Evolutionary conservation across 139 green algal species (phyloP), one percentile per base, ranked within the genome.

Genomic region (Picochlorum sp.): DNA sequence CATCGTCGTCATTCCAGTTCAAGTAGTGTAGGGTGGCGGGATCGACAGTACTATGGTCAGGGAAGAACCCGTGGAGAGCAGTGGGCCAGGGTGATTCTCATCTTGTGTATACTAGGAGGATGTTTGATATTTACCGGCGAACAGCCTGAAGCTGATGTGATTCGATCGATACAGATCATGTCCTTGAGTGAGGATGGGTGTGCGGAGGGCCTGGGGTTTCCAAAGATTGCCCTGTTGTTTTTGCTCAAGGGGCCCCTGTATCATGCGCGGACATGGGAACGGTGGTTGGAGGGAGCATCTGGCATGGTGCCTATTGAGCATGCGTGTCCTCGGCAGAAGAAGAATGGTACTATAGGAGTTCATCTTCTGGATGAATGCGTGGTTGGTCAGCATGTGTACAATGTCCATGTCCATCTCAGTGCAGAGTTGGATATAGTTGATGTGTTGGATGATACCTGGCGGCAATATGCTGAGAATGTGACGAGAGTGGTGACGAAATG

Each of bases 361-460:
- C 3, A 4, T 3, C 8, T 23, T 26, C 6, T 55, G 47, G 47
- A 55, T 10, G 47, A 20, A 10, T 55, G 18, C 47, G 18, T 37
- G 54, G 28, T 26, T 61, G 15, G 15, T 49, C 75, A 81, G 75
- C 63, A 79, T 31, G 49, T 81, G 2, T 81, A 75, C 51, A 69
- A 44, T 6, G 41, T 81, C 23, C 73, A 81, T 45, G 49, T 76
- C n/a, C 75, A 81, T 49, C 45, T 65, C 2, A 65, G 49, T 5
- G 47, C 70, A 24, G 28, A n/a, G 3, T 54, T 54, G 47, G 24
- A 47, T 14, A 31, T 38, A 14, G 18, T 14, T 41, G 34, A 41
- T 45, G 26, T 47, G 56, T 28, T 62, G 14, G 30, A 45, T 45
- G n/a, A 6, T n/a, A 15, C 44, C 4, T 62, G 56, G 56, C 21